A percentile compares a stretch with the other conserved stretches of the same genome.
Conservation (phyloP, 179 eudicot genomes). For the Beta lomatogona region DNA sequence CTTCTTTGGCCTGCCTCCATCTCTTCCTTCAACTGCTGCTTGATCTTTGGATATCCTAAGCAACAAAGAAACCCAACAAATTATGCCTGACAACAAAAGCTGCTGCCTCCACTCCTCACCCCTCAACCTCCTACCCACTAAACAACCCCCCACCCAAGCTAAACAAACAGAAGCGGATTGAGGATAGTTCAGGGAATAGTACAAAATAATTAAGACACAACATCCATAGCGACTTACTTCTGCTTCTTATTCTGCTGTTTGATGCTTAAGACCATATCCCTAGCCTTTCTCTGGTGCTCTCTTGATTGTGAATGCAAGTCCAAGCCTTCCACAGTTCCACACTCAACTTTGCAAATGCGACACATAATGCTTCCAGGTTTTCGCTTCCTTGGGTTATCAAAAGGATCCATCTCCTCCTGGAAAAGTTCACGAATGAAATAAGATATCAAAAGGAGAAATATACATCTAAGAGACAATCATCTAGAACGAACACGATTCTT, state of each 20-base stretch:
- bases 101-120: neutral
- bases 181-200: neutral
- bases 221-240: slow-evolving; percentile 51
- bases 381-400: slow-evolving; percentile 65
- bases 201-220: neutral
- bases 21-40: slow-evolving; percentile 54
- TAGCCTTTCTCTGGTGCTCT: slow-evolving; percentile 85
- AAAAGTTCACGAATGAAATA: slow-evolving; percentile 20
- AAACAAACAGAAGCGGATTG: neutral
- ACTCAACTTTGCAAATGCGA: slow-evolving; percentile 87
- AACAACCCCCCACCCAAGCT: neutral
- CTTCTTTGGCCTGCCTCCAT: slow-evolving; percentile 58
- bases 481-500: slow-evolving; percentile 31
- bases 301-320: slow-evolving; percentile 92
- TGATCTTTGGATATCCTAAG: slow-evolving; percentile 59
- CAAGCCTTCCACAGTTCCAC: slow-evolving; percentile 89
- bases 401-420: slow-evolving; percentile 69
- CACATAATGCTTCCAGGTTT: slow-evolving; percentile 77
- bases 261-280: slow-evolving; percentile 81
- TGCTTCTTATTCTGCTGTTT: slow-evolving; percentile 69
- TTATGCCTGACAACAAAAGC: slow-evolving; percentile 11
- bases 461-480: neutral
- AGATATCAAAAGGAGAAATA: neutral
- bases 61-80: slow-evolving; percentile 19
- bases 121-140: neutral